These are phyloP conservation scores for Pleurozium schreberi DNA, from an alignment of 225 moss, liverwort and hornwort species.

Conservation along the genomic window DNA sequence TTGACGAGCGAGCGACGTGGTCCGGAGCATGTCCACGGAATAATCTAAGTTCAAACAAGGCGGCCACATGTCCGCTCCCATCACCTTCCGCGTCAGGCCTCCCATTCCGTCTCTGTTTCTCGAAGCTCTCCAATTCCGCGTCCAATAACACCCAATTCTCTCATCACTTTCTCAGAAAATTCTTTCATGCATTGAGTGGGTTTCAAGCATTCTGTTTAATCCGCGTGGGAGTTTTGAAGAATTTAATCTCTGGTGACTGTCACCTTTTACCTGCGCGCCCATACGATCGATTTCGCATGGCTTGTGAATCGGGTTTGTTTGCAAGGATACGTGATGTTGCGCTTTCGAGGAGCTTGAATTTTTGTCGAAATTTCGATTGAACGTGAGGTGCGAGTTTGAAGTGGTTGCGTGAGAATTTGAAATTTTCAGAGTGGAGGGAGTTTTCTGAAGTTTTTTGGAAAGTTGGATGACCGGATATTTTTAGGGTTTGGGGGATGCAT, in stretches of 20 bases:
- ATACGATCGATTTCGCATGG: not conserved
- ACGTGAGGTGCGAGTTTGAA: not conserved
- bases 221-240: not conserved
- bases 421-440: not conserved
- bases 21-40: not conserved
- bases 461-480: not conserved
- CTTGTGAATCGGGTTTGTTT: not conserved
- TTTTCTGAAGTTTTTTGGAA: not conserved
- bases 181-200: not conserved
- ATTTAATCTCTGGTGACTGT: not conserved
- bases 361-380: not conserved
- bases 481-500: not conserved
- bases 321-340: not conserved
- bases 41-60: not conserved
- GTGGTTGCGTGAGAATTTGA: not conserved
- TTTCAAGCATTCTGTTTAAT: not conserved
- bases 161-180: not conserved
- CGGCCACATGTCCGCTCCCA: not conserved
- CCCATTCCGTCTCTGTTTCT: not conserved
- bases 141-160: not conserved
- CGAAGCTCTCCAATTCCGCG: not conserved
- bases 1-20: slow-evolving; percentile 13
- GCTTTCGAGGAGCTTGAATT: not conserved
- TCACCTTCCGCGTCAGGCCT: not conserved
- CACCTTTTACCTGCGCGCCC: not conserved